Evolutionary conservation across 2,329 filamentous ascomycete species (phyloP).

Genomic region (Pestalotiopsis sp.): DNA sequence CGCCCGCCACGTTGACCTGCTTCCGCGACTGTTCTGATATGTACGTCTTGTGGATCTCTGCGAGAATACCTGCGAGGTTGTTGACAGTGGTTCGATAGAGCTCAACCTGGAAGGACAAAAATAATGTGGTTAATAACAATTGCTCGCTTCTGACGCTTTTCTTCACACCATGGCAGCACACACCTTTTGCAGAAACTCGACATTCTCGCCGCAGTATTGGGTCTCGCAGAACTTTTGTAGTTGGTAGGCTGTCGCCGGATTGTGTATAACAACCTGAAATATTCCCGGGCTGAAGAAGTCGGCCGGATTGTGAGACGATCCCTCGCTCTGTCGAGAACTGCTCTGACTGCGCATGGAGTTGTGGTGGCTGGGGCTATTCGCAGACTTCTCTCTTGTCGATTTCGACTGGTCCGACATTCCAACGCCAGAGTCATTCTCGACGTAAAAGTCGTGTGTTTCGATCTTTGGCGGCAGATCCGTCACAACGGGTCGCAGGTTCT

Average conservation of each 20-base stretch:
- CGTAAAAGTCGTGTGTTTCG: background rate
- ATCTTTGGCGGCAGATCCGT: background rate
- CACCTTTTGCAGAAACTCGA: conserved; percentile 48
- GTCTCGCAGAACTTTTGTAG: conserved; percentile 41
- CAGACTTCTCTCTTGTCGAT: background rate
- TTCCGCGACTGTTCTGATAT: conserved; percentile 17
- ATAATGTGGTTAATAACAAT: background rate
- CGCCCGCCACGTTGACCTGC: conserved; percentile 29
- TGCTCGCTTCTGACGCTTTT: background rate
- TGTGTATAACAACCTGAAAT: conserved; percentile 41
- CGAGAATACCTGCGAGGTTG: conserved; percentile 38
- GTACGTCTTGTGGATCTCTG: conserved; percentile 30
- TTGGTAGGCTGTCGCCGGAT: conserved; percentile 42
- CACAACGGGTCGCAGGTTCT: background rate
- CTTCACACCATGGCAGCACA: background rate
- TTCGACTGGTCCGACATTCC: background rate
- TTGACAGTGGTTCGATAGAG: conserved; percentile 43
- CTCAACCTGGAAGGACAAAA: conserved; percentile 31
- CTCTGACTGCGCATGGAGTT: background rate
- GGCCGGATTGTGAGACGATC: conserved; percentile 22
- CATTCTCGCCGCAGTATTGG: conserved; percentile 40
- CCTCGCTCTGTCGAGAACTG: background rate
- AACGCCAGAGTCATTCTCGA: background rate
- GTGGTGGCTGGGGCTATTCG: background rate
- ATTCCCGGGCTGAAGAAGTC: conserved; percentile 43